A percentile compares a stretch with the other conserved stretches of the same genome.
phyloP scores from a whole-genome alignment of 1,284 basidiomycete genomes.

The Pseudozyma sp. region DNA sequence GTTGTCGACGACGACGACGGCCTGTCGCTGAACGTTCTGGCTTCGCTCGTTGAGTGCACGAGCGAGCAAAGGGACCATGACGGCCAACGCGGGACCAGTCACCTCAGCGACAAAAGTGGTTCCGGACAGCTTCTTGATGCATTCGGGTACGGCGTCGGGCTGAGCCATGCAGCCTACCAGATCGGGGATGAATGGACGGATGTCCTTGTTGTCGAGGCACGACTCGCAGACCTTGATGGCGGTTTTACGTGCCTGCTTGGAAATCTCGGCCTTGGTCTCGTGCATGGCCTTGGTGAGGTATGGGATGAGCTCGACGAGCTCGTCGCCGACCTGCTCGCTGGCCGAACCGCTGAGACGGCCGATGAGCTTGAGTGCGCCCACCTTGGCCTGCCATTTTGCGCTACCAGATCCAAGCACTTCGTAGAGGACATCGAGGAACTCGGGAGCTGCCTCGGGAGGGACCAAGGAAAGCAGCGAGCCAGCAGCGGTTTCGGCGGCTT shows the following conservation, averaged over 20 bases:
- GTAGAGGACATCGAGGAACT: conserved; percentile 79
- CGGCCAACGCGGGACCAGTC: conserved; percentile 92
- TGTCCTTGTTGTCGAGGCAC: conserved; percentile 93
- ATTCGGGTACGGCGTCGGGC: conserved; percentile 83
- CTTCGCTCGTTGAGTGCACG: conserved; percentile 95
- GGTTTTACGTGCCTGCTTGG: conserved; percentile 87
- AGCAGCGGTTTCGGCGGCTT: conserved; percentile 83
- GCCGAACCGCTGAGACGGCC: conserved; percentile 77
- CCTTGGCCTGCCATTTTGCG: conserved; percentile 95
- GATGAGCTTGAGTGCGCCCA: conserved; percentile 83
- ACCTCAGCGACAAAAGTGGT: conserved; percentile 98
- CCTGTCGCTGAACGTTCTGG: conserved; percentile 79
- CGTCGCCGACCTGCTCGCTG: conserved; percentile 84
- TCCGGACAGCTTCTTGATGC: conserved; percentile 93
- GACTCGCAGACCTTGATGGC: conserved; percentile 89
- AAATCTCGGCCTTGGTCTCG: conserved; percentile 95
- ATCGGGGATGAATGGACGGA: conserved; percentile 86
- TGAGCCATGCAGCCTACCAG: conserved; percentile 90
- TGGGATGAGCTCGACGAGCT: conserved; percentile 85
- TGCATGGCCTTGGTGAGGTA: conserved; percentile 92
- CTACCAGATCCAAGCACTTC: conserved; percentile 76
- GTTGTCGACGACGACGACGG: conserved; percentile 89
- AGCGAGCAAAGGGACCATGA: conserved; percentile 90
- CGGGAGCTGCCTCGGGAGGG: conserved; percentile 80
- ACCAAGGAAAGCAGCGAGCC: conserved; percentile 86